phyloP scores from a whole-genome alignment of 305 asterid species.

The Ajuga reptans region DNA sequence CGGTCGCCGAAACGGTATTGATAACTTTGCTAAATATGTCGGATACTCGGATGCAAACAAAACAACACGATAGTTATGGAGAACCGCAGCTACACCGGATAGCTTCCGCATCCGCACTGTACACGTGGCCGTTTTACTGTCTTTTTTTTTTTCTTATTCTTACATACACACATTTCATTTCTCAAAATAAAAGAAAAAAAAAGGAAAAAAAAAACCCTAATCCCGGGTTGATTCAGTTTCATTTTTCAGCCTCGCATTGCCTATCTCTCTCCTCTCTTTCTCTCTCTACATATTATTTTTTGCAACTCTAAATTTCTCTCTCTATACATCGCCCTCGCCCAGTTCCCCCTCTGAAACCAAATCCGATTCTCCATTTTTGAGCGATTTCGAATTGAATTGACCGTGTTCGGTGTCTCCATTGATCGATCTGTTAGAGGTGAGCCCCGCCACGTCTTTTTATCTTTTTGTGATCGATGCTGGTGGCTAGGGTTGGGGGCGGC shows the following conservation, averaged over 20 bases:
- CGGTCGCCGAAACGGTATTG: too few relatives aligned
- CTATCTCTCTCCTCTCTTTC: constrained; percentile 30
- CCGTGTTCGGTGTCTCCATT: constrained; percentile 20
- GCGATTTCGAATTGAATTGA: constrained; percentile 23
- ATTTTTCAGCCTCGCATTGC: constrained; percentile 52
- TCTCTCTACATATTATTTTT: constrained; percentile 15
- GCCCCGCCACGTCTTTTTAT: constrained; percentile 18
- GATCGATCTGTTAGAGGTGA: constrained; percentile 38
- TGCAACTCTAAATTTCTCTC: constrained; percentile 21
- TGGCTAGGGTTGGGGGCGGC: constrained; percentile 31
- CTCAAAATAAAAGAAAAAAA: background rate
- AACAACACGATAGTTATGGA: fast-evolving
- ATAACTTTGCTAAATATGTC: background rate
- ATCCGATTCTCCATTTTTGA: constrained; percentile 22
- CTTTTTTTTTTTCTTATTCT: background rate
- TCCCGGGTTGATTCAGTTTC: constrained; percentile 44
- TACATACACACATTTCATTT: background rate
- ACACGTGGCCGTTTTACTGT: constrained; percentile 13
- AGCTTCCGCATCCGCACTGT: background rate
- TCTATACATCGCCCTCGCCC: constrained; percentile 27
- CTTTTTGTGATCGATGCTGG: constrained; percentile 23
- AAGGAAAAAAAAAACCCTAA: constrained; percentile 42
- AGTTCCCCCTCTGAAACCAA: constrained; percentile 23
- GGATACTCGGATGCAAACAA: background rate
- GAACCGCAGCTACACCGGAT: background rate